These are phyloP conservation scores for Globisporangium takayamanum DNA, from an alignment of 352 stramenopile genomes.

Conservation along the genomic window DNA sequence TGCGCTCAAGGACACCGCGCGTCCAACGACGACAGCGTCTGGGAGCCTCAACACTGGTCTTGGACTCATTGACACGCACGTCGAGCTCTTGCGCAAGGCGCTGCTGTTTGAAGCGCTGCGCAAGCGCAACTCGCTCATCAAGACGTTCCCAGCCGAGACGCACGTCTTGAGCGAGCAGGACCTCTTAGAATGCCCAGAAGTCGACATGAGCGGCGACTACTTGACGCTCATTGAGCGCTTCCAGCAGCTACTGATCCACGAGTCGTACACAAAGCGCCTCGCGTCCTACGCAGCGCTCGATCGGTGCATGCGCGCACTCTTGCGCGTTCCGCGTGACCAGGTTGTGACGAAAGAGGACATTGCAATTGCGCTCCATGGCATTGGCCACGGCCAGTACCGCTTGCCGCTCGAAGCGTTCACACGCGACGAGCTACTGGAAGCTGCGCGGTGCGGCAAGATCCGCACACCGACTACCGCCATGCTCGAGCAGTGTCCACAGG, in stretches of 20 bases:
- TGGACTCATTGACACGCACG: constrained; percentile 57
- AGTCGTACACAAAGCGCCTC: constrained; percentile 53
- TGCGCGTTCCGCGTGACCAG: constrained; percentile 31
- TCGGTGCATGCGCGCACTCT: constrained; percentile 51
- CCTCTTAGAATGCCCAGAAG: constrained; percentile 39
- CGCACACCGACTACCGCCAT: constrained; percentile 40
- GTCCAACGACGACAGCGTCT: background rate
- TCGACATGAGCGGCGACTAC: constrained; percentile 65
- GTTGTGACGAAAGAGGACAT: constrained; percentile 72
- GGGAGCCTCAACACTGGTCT: constrained; percentile 35
- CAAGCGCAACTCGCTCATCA: constrained; percentile 67
- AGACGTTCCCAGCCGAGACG: constrained; percentile 50
- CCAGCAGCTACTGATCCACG: constrained; percentile 59
- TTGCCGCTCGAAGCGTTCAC: constrained; percentile 62
- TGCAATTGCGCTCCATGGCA: constrained; percentile 32
- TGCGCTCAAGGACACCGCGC: background rate
- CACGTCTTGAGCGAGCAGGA: constrained; percentile 37
- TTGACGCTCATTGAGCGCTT: constrained; percentile 61
- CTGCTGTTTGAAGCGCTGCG: constrained; percentile 58
- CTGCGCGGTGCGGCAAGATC: constrained; percentile 37
- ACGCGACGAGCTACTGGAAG: constrained; percentile 45
- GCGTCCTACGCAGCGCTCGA: constrained; percentile 59
- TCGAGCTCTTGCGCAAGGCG: constrained; percentile 54
- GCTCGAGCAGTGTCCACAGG: constrained; percentile 35
- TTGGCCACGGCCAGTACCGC: constrained; percentile 27